Base-by-base conservation (phyloP, 2,329 filamentous ascomycete species). In the Orbilia oligospora region DNA sequence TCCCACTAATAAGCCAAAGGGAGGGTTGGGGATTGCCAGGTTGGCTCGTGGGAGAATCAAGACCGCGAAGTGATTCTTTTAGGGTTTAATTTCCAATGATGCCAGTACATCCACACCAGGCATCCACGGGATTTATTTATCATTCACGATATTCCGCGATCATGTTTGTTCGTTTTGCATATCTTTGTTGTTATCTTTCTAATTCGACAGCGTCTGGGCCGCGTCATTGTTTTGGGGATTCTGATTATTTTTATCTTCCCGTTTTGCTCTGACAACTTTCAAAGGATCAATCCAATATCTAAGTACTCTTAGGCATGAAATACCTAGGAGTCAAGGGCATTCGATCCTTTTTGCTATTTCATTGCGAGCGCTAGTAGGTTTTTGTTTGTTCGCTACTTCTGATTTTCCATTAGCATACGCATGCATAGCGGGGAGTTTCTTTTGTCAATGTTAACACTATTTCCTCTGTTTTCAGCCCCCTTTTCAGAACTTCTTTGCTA, bases 381-480 rank as follows among this genome's bases (percentile, higher is more conserved):
- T 33, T 41, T 3, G 27, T 41, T 27, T 44, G 38, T 67, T 51
- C 22, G 14, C 33, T 51, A 5, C 33, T 30, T 67, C 33, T n/a
- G 16, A 51, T 38, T 1, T 56, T 72, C 12, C 46, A n/a, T 44
- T 73, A 41, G 22, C 14, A 44, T 38, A 24, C 58, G 46, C 46
- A 56, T 69, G 66, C 72, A 76, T 76, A 76, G 72, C 72, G 72
- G 58, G 72, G 72, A 76, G 72, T 76, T 71, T 71, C 58, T 3
- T 69, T 63, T 68, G 20, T 65, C 61, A 55, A 46, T 24, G 46
- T 63, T 68, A 24, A 6, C 44, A 55, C 51, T 12, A 12, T 41
- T 44, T 24, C 1, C 36, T 46, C 18, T 41, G 30, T 16, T 36
- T 30, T 16, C n/a, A n/a, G 20, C 9, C 12, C 22, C 53, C 20